Conservation (phyloP, 139 green algal species). For the Chlorella sp. region DNA sequence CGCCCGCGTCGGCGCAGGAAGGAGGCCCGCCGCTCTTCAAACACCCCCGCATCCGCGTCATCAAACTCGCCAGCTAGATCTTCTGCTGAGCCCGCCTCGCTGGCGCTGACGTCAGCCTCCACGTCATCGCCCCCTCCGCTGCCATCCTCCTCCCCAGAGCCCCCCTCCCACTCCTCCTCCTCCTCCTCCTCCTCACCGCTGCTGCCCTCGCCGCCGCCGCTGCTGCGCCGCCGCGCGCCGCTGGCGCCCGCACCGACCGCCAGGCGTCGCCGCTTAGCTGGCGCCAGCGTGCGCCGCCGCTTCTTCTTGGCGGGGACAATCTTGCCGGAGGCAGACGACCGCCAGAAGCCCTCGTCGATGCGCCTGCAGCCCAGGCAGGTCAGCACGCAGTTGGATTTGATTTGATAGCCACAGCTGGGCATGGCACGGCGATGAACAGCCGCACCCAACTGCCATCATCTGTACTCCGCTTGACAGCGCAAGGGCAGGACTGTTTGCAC, state of each 20-base stretch:
- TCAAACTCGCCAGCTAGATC: conserved; percentile 65
- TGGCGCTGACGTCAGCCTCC: conserved; percentile 25
- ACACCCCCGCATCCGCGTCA: conserved; percentile 63
- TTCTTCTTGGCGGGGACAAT: conserved; percentile 10
- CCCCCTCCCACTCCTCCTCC: neutral
- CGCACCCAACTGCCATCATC: neutral
- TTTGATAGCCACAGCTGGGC: neutral
- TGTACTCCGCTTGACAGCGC: too few relatives aligned
- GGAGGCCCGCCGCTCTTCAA: conserved; percentile 42
- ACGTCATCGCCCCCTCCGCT: conserved; percentile 10
- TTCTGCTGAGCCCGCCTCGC: conserved; percentile 27
- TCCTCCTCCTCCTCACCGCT: conserved; percentile 4
- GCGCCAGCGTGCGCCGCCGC: conserved; percentile 46
- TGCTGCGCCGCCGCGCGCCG: neutral
- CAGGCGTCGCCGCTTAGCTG: conserved; percentile 18
- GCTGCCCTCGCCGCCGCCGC: neutral
- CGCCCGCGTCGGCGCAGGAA: conserved; percentile 19
- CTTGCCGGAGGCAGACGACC: conserved; percentile 28
- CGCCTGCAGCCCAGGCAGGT: neutral
- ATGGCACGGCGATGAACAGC: neutral
- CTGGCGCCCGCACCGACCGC: neutral
- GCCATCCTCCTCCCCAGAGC: neutral
- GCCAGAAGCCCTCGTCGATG: conserved; percentile 61
- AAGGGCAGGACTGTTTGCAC: neutral
- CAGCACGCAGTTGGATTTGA: too few relatives aligned